Evolutionary conservation across 441 rosid species (phyloP).

Genomic region (Mallotus repandus): DNA sequence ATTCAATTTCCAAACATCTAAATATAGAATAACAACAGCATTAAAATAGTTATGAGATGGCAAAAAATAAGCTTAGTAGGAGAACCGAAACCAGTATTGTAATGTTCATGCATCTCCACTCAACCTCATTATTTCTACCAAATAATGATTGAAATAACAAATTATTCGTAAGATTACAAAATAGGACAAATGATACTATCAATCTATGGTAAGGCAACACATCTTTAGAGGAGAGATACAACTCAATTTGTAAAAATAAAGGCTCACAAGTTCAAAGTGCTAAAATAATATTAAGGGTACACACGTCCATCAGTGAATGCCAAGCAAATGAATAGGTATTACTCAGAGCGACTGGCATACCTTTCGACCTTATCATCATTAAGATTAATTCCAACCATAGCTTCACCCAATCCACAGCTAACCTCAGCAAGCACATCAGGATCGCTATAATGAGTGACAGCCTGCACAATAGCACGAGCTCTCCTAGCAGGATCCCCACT

Average conservation of each 20-base stretch:
- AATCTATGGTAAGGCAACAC: neutral
- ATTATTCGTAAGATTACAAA: constrained; percentile 1
- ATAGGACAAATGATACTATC: neutral
- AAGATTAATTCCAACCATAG: constrained; percentile 93
- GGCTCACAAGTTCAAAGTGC: neutral
- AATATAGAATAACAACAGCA: no score
- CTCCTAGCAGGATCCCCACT: constrained; percentile 89
- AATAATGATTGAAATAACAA: neutral
- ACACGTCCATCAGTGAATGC: neutral
- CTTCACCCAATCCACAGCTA: constrained; percentile 88
- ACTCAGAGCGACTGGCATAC: constrained; percentile 75
- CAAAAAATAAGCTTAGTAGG: no score
- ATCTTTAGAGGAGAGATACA: neutral
- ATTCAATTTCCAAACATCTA: neutral
- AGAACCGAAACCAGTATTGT: no score
- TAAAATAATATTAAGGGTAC: neutral
- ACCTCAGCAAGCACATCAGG: constrained; percentile 80
- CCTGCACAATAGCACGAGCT: constrained; percentile 90
- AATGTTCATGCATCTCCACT: neutral
- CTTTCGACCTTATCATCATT: constrained; percentile 83
- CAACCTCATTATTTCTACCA: neutral
- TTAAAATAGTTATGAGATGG: no score
- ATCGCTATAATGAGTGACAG: constrained; percentile 90
- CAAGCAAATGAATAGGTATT: neutral
- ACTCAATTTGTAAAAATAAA: neutral